A percentile compares a stretch with the other conserved stretches of the same genome.
Conservation (phyloP, 2,329 filamentous ascomycete species). For the Phoma sp. region DNA sequence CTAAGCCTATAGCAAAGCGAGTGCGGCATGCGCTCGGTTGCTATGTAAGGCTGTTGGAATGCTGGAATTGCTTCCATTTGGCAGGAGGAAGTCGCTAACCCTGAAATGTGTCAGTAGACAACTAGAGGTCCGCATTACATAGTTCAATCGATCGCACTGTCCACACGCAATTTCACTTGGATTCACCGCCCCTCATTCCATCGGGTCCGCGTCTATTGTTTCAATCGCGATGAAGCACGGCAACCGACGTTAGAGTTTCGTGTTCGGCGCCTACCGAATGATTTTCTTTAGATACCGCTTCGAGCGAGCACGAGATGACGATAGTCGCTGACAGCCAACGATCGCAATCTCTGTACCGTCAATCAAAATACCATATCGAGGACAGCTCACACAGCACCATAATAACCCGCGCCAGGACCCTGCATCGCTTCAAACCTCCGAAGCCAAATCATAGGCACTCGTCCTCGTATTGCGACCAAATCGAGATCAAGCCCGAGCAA, state of each 20-base stretch:
- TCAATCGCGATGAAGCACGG: not conserved
- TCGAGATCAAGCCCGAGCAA: constrained; percentile 4
- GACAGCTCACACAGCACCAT: not conserved
- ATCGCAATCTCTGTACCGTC: constrained; percentile 9
- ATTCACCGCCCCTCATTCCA: constrained; percentile 1
- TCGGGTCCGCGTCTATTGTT: not conserved
- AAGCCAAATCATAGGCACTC: not conserved
- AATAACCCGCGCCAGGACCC: constrained; percentile 3
- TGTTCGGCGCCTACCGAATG: constrained; percentile 17
- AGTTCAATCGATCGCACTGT: constrained; percentile 20
- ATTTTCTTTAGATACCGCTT: constrained; percentile 6
- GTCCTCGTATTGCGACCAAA: constrained; percentile 1
- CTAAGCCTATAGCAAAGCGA: constrained; percentile 12
- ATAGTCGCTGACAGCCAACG: constrained; percentile 1
- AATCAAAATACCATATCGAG: constrained; percentile 1
- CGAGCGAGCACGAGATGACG: constrained; percentile 2
- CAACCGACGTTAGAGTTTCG: not conserved
- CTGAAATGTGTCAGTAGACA: constrained; percentile 17
- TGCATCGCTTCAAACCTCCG: constrained; percentile 6
- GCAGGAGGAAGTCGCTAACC: constrained; percentile 12
- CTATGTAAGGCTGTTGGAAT: constrained; percentile 19
- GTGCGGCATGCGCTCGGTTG: constrained; percentile 7
- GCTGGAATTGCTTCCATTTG: constrained; percentile 19
- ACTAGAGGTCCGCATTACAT: constrained; percentile 19
- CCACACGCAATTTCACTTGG: constrained; percentile 11